Evolutionary conservation across 2,329 filamentous ascomycete genomes (phyloP), one percentile per base, ranked within the genome.

Genomic region (Aspergillus proliferans): DNA sequence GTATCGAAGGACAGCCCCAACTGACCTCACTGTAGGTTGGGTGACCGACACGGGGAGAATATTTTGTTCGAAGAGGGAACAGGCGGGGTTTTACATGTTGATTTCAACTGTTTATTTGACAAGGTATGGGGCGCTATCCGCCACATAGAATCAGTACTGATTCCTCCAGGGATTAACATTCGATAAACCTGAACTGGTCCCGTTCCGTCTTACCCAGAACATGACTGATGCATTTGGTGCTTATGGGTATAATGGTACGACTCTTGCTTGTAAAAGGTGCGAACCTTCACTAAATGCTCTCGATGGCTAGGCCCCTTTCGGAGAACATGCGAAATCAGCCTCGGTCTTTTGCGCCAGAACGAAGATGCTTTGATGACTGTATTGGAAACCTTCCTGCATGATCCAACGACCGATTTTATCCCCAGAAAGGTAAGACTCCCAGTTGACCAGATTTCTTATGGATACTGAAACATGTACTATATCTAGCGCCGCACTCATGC

Each of bases 91-190:
- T 88, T 98, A 70, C 93, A 99, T 70, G 94, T 99, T 42, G 93
- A 98, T 71, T 98, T 99, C 78, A 98, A 98, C 72, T 98, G 94
- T 69, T 83, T 98, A 4, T 99, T 99, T 67, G 94, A 98, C 75
- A 98, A 98, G 60, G 69, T 71, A 53, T 43, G 52, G 39, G 21
- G 18, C 40, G 21, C 30, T 10, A 34, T 26, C 21, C 10, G 43
- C n/a, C 18, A 40, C 5, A 39, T 6, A 28, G 24, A 24, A 28
- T 39, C 41, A 48, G 22, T 34, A 42, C 51, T 60, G 12, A 58
- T 42, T 30, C 7, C 64, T 40, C 15, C 40, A 71, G 66, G 93
- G 93, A 1, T 80, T 92, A 38, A 96, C 91, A 0, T 97, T 98
- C 65, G 86, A 90, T 54, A 95, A 94, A 68, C 92, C 93, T 0